Evolutionary conservation across 768 basidiomycete species (phyloP).

Genomic region (Boletus coccyginus): DNA sequence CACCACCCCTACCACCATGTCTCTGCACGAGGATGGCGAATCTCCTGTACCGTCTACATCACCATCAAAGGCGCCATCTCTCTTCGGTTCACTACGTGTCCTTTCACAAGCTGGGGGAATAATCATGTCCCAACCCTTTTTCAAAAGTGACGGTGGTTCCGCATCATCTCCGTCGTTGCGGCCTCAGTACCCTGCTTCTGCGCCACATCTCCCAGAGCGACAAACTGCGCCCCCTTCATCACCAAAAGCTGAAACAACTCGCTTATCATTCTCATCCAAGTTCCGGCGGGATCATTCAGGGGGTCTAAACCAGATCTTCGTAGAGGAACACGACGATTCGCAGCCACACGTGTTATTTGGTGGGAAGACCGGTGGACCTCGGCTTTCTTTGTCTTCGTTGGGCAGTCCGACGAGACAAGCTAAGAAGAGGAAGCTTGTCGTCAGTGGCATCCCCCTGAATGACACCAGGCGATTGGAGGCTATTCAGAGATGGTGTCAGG

Average conservation of each 20-base stretch:
- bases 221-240: slow-evolving; percentile 30
- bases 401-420: slow-evolving; percentile 37
- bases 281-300: slow-evolving; percentile 14
- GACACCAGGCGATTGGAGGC: slow-evolving; percentile 66
- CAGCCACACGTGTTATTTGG: slow-evolving; percentile 31
- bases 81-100: slow-evolving; percentile 34
- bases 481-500: slow-evolving; percentile 75
- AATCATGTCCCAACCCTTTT: slow-evolving; percentile 32
- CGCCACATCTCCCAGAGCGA: slow-evolving; percentile 40
- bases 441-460: slow-evolving; percentile 62
- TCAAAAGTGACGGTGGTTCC: slow-evolving; percentile 26
- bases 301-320: slow-evolving; percentile 20
- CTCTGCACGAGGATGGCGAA: slow-evolving; percentile 39
- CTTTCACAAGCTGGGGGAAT: slow-evolving; percentile 25
- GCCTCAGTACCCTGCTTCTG: slow-evolving; percentile 36
- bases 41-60: slow-evolving; percentile 40
- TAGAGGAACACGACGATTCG: slow-evolving; percentile 27
- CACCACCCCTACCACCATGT: slow-evolving; percentile 33
- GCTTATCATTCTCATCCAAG: slow-evolving; percentile 31
- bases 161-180: slow-evolving; percentile 36
- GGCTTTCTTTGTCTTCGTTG: slow-evolving; percentile 34
- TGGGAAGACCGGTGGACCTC: slow-evolving; percentile 19
- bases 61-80: slow-evolving; percentile 31
- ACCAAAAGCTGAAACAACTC: slow-evolving; percentile 29
- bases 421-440: slow-evolving; percentile 63